Conservation (phyloP, 768 basidiomycete species). For the Sistotremastrum niveocremeum region DNA sequence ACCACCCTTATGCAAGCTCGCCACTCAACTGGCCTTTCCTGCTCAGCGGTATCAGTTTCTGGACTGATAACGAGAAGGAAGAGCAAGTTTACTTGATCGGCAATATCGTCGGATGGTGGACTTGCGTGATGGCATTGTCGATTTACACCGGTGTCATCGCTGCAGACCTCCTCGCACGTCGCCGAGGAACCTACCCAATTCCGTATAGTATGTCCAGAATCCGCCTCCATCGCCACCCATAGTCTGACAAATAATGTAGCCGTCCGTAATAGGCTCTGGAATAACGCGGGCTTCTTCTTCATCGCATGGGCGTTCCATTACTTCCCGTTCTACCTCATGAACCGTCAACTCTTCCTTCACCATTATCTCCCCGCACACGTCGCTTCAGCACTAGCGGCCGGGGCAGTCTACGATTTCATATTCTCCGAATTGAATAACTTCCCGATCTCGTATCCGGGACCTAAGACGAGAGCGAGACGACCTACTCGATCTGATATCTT, state of each 20-base stretch:
- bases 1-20: constrained; percentile 91
- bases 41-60: constrained; percentile 93
- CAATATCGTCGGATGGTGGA: constrained; percentile 92
- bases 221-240: not conserved
- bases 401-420: constrained; percentile 82
- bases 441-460: constrained; percentile 69
- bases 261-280: constrained; percentile 87
- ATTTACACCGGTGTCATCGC: constrained; percentile 83
- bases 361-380: constrained; percentile 97
- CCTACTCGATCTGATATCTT: constrained; percentile 52
- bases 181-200: constrained; percentile 74
- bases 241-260: constrained; percentile 30
- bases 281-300: constrained; percentile 92
- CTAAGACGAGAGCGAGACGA: constrained; percentile 39
- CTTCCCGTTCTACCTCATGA: constrained; percentile 96
- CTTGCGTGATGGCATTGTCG: constrained; percentile 71
- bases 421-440: constrained; percentile 85
- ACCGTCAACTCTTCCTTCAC: constrained; percentile 91
- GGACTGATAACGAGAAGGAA: constrained; percentile 76
- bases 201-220: constrained; percentile 56
- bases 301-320: constrained; percentile 94
- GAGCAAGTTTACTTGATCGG: constrained; percentile 96
- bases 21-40: constrained; percentile 99
- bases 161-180: constrained; percentile 80
- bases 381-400: constrained; percentile 83